Evolutionary conservation across 257 asterid genomes (phyloP), one percentile per base, ranked within the genome.

Genomic region (Gardenia jasminoides): DNA sequence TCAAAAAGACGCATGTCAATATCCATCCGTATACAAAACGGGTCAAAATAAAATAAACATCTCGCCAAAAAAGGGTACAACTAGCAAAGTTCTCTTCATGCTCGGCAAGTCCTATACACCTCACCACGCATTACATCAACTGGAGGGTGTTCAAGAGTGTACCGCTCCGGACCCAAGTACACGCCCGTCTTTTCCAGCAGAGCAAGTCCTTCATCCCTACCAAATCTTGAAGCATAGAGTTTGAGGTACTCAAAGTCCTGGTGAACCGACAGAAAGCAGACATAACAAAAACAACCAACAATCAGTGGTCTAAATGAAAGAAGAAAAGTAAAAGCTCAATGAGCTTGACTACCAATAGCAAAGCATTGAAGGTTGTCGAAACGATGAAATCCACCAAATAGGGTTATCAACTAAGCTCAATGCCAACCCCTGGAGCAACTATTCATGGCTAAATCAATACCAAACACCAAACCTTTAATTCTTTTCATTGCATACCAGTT

Each of bases 51-150:
- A 36, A 65, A 10, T 74, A 46, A 33, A 71, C 30, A 78, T 41
- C 13, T 41, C 13, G 39, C 28, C 3, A 3, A 66, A 50, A 20
- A 10, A 61, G 56, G 46, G 76, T 41, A 56, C 17, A 28, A 36
- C 79, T 15, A 72, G 36, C 76, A 80, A 75, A 78, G 65, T 73
- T 70, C 74, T 54, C 44, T 65, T 80, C 88, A 79, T 48, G 94
- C 84, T 65, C 79, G 88, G 88, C 97, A 96, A 70, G 97, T 87
- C 90, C 97, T 83, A 86, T 83, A 92, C 78, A 93, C 88, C 87
- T 96, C 99, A 31, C 94, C 97, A 9, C 99, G 90, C 98, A 96
- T 92, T 64, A 83, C 87, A 76, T 93, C 97, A 54, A 93, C 84
- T 4, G 98, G 97, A 84, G 87, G 80, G 88, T 93, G 99, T 71